Evolutionary conservation across 164 flowering plant species (phyloP).

Genomic region (Nymphaea colorata): DNA sequence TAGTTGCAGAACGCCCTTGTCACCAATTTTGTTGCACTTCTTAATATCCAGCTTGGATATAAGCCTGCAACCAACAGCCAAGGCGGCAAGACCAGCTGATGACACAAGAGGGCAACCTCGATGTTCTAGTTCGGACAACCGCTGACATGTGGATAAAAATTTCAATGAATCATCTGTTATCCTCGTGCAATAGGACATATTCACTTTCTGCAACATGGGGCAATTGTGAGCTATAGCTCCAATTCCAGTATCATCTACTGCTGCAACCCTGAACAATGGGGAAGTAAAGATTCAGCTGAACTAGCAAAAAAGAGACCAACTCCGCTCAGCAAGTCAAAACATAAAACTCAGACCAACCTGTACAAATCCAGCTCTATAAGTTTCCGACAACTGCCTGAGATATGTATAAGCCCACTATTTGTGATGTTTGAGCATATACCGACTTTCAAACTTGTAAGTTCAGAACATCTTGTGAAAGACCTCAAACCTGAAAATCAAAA

Average conservation of each 20-base stretch:
- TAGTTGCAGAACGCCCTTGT: constrained; percentile 68
- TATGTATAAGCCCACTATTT: constrained; percentile 47
- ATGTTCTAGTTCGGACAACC: constrained; percentile 49
- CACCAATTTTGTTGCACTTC: constrained; percentile 57
- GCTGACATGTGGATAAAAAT: constrained; percentile 50
- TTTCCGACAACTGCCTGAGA: constrained; percentile 50
- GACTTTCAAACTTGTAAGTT: constrained; percentile 51
- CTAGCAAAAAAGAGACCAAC: neutral
- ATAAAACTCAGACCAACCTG: constrained; percentile 34
- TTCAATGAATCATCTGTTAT: constrained; percentile 56
- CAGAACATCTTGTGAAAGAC: constrained; percentile 53
- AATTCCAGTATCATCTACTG: constrained; percentile 58
- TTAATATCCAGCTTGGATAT: constrained; percentile 66
- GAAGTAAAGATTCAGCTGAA: neutral
- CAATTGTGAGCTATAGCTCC: constrained; percentile 57
- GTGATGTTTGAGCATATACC: constrained; percentile 79
- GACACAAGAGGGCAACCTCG: constrained; percentile 67
- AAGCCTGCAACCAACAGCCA: constrained; percentile 60
- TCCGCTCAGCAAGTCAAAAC: neutral
- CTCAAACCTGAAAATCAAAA: constrained; percentile 43
- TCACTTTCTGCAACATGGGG: constrained; percentile 54
- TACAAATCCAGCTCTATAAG: constrained; percentile 81
- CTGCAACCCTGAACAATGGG: constrained; percentile 35
- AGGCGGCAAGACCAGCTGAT: constrained; percentile 52
- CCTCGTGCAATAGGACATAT: constrained; percentile 52